Evolutionary conservation across 805 yeast genomes (phyloP).

Genomic region (Candida chilensis): DNA sequence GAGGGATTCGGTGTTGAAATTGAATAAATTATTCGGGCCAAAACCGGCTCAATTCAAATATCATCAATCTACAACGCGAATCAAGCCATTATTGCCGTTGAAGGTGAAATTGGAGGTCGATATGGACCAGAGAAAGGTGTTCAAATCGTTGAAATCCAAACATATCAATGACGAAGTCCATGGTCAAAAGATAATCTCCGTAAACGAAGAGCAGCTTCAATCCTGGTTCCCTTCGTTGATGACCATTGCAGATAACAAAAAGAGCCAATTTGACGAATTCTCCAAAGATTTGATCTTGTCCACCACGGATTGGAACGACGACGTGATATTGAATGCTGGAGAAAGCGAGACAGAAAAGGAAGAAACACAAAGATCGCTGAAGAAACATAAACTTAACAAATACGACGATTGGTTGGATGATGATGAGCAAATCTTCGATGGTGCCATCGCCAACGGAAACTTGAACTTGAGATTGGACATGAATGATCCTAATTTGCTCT

Average conservation of each 20-base stretch:
- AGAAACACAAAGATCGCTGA: constrained; percentile 4
- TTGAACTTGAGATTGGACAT: constrained; percentile 53
- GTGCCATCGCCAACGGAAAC: constrained; percentile 28
- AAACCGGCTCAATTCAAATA: constrained; percentile 44
- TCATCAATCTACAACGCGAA: constrained; percentile 35
- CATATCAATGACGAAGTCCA: neutral
- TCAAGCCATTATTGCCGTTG: constrained; percentile 47
- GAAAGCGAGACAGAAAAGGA: constrained; percentile 6
- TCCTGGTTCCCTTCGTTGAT: no score
- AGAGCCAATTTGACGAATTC: constrained; percentile 22
- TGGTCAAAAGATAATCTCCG: no score
- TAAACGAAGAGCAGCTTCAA: no score
- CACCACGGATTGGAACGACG: constrained; percentile 75
- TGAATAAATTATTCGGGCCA: constrained; percentile 61
- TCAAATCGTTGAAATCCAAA: constrained; percentile 19
- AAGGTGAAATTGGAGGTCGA: constrained; percentile 53
- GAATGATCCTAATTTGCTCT: constrained; percentile 78
- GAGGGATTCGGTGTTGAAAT: constrained; percentile 44
- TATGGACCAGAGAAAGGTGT: constrained; percentile 46
- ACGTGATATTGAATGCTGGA: constrained; percentile 44
- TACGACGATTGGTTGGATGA: constrained; percentile 39
- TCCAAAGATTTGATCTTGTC: constrained; percentile 54
- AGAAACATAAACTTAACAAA: constrained; percentile 9
- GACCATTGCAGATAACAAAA: no score
- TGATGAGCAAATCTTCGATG: constrained; percentile 71